Conservation (phyloP, 2,329 filamentous ascomycete species). For the Clonostachys rosea region DNA sequence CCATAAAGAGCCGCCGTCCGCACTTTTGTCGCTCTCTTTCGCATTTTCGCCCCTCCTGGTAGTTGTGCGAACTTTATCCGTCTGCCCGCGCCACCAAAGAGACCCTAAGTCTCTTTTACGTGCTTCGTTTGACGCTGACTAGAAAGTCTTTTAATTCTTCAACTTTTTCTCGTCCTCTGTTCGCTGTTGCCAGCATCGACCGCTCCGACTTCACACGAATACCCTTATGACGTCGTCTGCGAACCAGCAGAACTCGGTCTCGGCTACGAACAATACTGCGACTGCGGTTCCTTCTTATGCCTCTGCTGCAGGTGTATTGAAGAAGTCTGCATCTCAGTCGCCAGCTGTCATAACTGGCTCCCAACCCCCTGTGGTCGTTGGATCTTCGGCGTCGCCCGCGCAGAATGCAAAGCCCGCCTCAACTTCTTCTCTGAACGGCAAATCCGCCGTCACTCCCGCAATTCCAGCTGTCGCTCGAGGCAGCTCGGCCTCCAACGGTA, state of each 20-base stretch:
- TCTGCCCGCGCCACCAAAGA: background rate
- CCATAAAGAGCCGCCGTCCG: background rate
- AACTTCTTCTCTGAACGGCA: conserved; percentile 82
- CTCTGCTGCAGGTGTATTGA: conserved; percentile 59
- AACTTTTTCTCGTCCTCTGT: background rate
- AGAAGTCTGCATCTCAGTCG: conserved; percentile 56
- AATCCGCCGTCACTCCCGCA: conserved; percentile 64
- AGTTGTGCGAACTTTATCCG: conserved; percentile 1
- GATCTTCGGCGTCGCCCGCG: conserved; percentile 42
- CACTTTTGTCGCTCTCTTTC: conserved; percentile 12
- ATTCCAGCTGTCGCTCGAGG: conserved; percentile 63
- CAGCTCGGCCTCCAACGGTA: conserved; percentile 58
- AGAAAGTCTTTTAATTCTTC: conserved; percentile 1
- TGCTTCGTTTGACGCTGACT: background rate
- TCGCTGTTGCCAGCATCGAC: conserved; percentile 11
- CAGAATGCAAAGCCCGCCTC: conserved; percentile 60
- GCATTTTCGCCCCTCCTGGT: conserved; percentile 3
- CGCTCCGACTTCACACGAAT: conserved; percentile 3
- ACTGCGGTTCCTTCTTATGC: conserved; percentile 60
- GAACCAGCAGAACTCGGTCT: conserved; percentile 45
- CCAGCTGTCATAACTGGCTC: conserved; percentile 58
- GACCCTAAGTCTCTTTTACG: background rate
- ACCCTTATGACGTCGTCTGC: conserved; percentile 58
- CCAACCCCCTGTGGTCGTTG: conserved; percentile 47
- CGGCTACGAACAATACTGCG: conserved; percentile 54